Evolutionary conservation across 2,329 filamentous ascomycete genomes (phyloP), one percentile per base, ranked within the genome.

Genomic region (Apiospora sp.): DNA sequence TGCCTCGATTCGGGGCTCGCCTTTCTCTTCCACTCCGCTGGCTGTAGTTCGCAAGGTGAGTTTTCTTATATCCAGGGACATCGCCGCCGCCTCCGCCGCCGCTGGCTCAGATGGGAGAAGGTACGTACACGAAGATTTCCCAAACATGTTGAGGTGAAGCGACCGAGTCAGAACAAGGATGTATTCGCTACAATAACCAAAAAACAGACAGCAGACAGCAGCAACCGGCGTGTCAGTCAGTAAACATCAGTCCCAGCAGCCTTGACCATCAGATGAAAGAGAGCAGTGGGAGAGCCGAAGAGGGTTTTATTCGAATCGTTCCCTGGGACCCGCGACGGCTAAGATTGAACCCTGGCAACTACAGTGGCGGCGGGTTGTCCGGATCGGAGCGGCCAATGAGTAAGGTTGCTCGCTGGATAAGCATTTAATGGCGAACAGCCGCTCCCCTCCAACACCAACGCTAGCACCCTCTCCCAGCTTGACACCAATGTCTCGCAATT

Each of bases 21-120:
- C 76, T 72, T 78, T 75, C 67, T 80, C 79, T 67, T 75, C 74
- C 72, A 73, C 73, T 58, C 70, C 74, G 69, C 72, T 72, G 58
- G 73, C 76, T 76, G 41, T 41, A 16, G 19, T 6, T 5, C 13
- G 22, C 30, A 19, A 54, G 3, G 30, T 64, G 19, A 64, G 58
- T 37, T 22, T 41, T 41, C 19, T 14, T n/a, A n/a, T 22, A 37
- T 19, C 16, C 54, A 7, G 54, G 30, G 7, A 61, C 54, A 27
- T 14, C 24, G 49, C 49, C 10, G 54, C 30, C 7, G 54, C 54
- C 16, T n/a, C 10, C 22, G 22, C 48, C 10, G n/a, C 49, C 16
- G 46, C 49, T 12, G 22, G 22, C n/a, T 51, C n/a, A n/a, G 49
- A 51, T 22, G 30, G 54, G 51, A 24, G 27, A 10, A 43, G 22